Conservation (phyloP, 2,329 filamentous ascomycete genomes). For the Talaromyces islandicus region DNA sequence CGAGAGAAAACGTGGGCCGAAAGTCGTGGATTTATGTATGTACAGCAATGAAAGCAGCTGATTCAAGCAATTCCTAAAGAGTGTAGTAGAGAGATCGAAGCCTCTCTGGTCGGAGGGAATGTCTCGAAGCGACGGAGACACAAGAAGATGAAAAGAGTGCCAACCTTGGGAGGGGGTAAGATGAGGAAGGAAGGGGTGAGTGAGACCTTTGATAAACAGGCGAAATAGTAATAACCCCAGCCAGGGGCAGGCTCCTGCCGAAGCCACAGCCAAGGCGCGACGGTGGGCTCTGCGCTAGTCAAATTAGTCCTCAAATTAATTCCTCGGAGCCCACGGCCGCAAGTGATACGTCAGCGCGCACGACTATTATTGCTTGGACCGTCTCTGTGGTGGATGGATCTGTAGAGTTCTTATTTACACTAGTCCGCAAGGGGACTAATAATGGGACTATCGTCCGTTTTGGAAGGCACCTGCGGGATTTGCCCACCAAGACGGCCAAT, state of each 20-base stretch:
- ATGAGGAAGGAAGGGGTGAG: constrained; percentile 21
- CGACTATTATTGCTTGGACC: neutral
- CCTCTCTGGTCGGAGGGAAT: constrained; percentile 37
- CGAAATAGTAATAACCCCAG: constrained; percentile 14
- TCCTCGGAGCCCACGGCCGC: neutral
- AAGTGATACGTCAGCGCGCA: neutral
- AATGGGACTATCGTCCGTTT: neutral
- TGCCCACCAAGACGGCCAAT: neutral
- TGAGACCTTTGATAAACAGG: constrained; percentile 14
- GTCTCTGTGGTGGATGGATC: neutral
- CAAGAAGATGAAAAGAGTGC: constrained; percentile 14
- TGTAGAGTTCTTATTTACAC: neutral
- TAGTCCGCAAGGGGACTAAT: neutral
- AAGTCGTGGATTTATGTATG: neutral
- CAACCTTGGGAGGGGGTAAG: constrained; percentile 17
- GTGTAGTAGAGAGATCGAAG: constrained; percentile 33
- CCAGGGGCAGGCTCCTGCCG: constrained; percentile 6
- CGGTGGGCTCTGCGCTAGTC: neutral
- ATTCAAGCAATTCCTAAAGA: constrained; percentile 32
- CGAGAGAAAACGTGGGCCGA: neutral
- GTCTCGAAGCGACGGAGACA: constrained; percentile 17
- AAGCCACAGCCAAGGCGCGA: neutral
- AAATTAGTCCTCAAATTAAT: neutral
- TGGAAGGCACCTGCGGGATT: neutral
- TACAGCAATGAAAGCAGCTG: constrained; percentile 16